Conservation (phyloP, 2,329 filamentous ascomycete genomes). For the Leptographium lundbergii region DNA sequence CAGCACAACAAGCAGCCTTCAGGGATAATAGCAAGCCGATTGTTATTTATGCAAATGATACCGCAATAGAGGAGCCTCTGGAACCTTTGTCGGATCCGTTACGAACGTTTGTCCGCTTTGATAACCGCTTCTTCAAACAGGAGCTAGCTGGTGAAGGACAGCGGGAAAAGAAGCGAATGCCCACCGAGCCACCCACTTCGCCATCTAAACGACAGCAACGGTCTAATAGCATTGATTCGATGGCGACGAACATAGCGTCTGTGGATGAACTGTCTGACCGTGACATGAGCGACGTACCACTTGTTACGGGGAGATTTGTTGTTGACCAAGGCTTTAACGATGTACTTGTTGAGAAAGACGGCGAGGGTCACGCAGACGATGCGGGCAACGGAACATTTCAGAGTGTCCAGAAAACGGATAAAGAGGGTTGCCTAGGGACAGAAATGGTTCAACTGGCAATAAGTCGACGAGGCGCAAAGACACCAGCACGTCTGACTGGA, state of each 20-base stretch:
- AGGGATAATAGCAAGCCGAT: conserved; percentile 12
- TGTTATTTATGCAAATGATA: conserved; percentile 20
- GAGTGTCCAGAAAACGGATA: not conserved
- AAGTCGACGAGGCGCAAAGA: not conserved
- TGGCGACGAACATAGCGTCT: conserved; percentile 33
- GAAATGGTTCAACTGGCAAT: conserved; percentile 12
- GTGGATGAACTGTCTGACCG: conserved; percentile 22
- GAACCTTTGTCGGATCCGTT: conserved; percentile 16
- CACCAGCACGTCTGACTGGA: not conserved
- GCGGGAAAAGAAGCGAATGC: conserved; percentile 16
- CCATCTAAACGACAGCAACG: conserved; percentile 33
- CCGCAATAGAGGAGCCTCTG: conserved; percentile 14
- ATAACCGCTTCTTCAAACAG: conserved; percentile 22
- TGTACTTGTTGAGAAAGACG: not conserved
- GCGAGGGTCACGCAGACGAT: not conserved
- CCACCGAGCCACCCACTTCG: conserved; percentile 16
- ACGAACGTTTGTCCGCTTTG: conserved; percentile 20
- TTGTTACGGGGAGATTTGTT: conserved; percentile 1
- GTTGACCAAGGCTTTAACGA: not conserved
- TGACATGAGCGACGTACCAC: conserved; percentile 9
- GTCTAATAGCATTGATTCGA: conserved; percentile 31
- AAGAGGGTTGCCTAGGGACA: not conserved
- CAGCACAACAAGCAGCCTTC: conserved; percentile 12
- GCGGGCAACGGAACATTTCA: not conserved
- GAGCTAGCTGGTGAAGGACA: conserved; percentile 17